phyloP scores from a whole-genome alignment of 768 basidiomycete genomes.

The Candolleomyces aberdarensis region DNA sequence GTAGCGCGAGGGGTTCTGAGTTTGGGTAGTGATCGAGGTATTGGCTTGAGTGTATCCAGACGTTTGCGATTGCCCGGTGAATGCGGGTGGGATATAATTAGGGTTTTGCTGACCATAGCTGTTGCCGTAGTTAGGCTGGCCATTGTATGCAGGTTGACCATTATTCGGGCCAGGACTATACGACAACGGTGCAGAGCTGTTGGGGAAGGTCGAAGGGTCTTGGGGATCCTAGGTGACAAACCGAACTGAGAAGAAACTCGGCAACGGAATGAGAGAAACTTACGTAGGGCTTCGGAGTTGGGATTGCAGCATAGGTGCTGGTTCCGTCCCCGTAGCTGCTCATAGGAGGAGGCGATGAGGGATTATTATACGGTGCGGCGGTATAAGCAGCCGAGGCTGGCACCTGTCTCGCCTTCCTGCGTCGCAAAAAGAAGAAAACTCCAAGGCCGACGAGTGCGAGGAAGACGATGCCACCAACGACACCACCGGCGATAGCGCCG shows the following conservation, averaged over 20 bases:
- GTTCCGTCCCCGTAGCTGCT: constrained; percentile 15
- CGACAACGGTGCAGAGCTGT: constrained; percentile 10
- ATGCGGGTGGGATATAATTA: background rate
- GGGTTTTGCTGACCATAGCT: background rate
- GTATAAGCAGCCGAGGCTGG: constrained; percentile 9
- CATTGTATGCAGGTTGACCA: constrained; percentile 6
- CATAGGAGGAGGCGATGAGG: constrained; percentile 17
- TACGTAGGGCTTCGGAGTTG: constrained; percentile 37
- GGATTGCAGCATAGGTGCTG: constrained; percentile 17
- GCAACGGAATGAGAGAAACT: constrained; percentile 12
- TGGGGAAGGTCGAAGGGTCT: constrained; percentile 41
- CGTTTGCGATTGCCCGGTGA: constrained; percentile 4
- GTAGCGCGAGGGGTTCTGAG: constrained; percentile 14
- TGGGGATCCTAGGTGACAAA: constrained; percentile 28
- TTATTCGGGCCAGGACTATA: constrained; percentile 3
- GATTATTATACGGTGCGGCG: background rate
- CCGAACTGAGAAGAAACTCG: background rate
- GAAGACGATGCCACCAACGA: constrained; percentile 51
- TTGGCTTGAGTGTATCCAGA: constrained; percentile 2
- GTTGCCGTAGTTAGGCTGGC: background rate
- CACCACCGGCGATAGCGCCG: constrained; percentile 55
- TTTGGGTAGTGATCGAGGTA: constrained; percentile 5
- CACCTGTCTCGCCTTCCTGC: constrained; percentile 8
- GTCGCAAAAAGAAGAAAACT: constrained; percentile 27
- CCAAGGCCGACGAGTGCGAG: constrained; percentile 39